These are phyloP conservation scores for Stagonosporopsis cucurbitacearum DNA, from an alignment of 2,329 filamentous ascomycete species.

Conservation along the genomic window DNA sequence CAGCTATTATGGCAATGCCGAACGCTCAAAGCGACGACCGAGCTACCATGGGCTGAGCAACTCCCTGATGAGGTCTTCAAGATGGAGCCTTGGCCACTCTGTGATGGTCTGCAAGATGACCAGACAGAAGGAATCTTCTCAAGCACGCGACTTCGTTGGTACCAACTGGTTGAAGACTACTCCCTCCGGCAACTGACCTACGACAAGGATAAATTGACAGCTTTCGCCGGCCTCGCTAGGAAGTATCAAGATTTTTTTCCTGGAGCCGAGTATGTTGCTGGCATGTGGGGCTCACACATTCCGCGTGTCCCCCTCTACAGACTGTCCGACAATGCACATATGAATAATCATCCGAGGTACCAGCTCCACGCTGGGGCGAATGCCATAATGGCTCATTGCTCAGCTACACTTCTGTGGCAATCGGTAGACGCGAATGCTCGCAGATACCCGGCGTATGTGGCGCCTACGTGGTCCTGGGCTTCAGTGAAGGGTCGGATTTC, in stretches of 20 bases:
- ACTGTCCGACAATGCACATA: too few relatives aligned
- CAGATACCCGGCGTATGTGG: neutral
- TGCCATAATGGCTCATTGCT: neutral
- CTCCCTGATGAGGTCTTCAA: neutral
- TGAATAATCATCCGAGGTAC: too few relatives aligned
- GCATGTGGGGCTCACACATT: neutral
- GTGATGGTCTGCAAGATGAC: neutral
- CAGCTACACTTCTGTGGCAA: too few relatives aligned
- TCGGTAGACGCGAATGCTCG: too few relatives aligned
- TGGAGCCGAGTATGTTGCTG: neutral
- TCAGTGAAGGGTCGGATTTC: neutral
- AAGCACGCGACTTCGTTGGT: neutral
- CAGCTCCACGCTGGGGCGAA: neutral
- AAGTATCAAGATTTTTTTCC: neutral
- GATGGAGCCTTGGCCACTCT: neutral
- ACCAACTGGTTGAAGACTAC: slow-evolving; percentile 2
- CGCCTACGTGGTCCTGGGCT: slow-evolving; percentile 4
- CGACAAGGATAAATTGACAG: neutral
- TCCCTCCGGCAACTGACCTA: neutral
- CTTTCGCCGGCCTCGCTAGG: neutral
- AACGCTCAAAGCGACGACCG: neutral
- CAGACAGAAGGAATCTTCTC: too few relatives aligned
- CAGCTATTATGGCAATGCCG: neutral
- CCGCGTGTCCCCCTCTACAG: neutral
- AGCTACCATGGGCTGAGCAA: neutral